Base-by-base conservation (phyloP, 176 grass and related monocot genomes). In the Zea mays region DNA sequence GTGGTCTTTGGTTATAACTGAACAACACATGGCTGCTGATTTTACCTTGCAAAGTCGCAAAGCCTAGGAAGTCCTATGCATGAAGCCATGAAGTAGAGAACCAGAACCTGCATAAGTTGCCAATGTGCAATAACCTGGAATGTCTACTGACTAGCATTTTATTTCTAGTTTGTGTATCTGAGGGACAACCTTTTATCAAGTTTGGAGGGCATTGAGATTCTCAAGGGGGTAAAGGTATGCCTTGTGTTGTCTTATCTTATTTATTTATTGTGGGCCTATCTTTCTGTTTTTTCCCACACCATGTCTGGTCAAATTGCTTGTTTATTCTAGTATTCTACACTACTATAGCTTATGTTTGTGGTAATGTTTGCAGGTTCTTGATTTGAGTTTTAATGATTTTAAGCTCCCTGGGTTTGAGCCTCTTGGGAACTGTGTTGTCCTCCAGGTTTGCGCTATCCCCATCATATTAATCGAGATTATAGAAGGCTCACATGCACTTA, bases 301-400 rank as follows among this genome's bases (percentile, higher is more conserved):
- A 62, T 56, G 70, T 55, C 1, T 79, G 19, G 79, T 51, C 67
- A 66, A 56, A 68, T 63, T 57, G 2, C 19, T 75, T 71, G 17
- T 76, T 76, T 12, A 81, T 71, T 78, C 74, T 60, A 37, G 9
- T n/a, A n/a, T n/a, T n/a, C n/a, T n/a, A n/a, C n/a, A 71, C 65
- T 83, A 57, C 45, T 47, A 49, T 50, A 15, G 61, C 49, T 67
- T 81, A 34, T 80, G 17, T 68, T 20, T 76, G 36, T 13, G 10
- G 5, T 79, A 61, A 64, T 48, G 37, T 64, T 71, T 80, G 21
- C 82, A 98, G 95, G 95, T 98, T 86, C 91, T 98, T 88, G 95
- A 98, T 88, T 80, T 98, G 85, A 98, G 95, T 81, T 98, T 98
- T 83, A 98, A 98, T 86, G 91, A 92, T 85, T 98, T 94, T 65